Base-by-base conservation (phyloP, 2,329 filamentous ascomycete genomes). In the Aspergillus sclerotialis region DNA sequence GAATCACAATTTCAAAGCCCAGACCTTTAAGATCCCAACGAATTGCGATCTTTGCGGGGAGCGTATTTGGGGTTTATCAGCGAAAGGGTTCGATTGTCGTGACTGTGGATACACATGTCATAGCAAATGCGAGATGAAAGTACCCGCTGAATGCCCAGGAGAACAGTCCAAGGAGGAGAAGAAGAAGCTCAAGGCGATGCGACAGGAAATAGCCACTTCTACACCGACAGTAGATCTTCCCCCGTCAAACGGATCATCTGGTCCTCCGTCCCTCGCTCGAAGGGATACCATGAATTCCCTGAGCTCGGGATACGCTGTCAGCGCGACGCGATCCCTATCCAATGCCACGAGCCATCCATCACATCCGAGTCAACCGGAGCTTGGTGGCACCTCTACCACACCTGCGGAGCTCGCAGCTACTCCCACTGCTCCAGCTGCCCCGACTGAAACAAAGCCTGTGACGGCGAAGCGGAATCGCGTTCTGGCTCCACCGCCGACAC, bases 101-200 rank as follows among this genome's bases (percentile, higher is more conserved):
- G 90, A 96, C 60, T 98, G 92, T 54, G 92, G 93, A 21, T 98
- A 95, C 64, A 95, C 89, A 2, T 98, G 92, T 56, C 92, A 98
- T 64, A 93, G 82, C 69, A 98, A 98, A 66, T 98, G 92, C 60
- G 87, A 98, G 67, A 92, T 98, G 82, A 98, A 96, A 64, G 92
- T 96, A 0, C 88, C 92, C 0, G 84, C 92, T 6, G 86, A 94
- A 56, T 98, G 92, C 55, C 92, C 92, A 0, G 92, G 92, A 32
- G 92, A 96, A 55, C 79, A 92, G 56, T 82, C 73, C 43, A 98
- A 96, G 63, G 92, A 96, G 43, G 89, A 94, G 51, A 89, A 82
- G 67, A 98, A 95, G 70, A 93, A 89, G 52, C 72, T 94, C 27
- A 96, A 96, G 63, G 74, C 75, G 27, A 82, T 89, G 56, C 77